phyloP scores from a whole-genome alignment of 2,329 filamentous ascomycete species.

The Paramyrothecium roridum region DNA sequence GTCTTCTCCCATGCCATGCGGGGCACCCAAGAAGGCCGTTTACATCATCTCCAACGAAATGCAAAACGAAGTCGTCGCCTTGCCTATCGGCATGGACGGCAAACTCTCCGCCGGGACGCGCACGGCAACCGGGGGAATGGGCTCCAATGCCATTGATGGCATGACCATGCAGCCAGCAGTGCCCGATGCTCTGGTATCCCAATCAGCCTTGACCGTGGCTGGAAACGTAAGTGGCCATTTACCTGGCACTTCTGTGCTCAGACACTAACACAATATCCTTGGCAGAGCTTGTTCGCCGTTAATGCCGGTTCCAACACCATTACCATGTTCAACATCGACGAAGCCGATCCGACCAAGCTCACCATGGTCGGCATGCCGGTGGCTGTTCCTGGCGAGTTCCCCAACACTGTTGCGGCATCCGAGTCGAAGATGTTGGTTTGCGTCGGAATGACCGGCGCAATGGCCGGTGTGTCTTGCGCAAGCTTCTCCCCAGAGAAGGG shows the following conservation, averaged over 20 bases:
- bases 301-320: conserved; percentile 52
- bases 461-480: conserved; percentile 42
- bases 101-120: conserved; percentile 37
- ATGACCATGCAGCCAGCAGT: conserved; percentile 31
- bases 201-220: conserved; percentile 45
- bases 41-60: conserved; percentile 55
- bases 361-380: conserved; percentile 38
- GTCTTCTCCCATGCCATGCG: background rate
- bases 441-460: conserved; percentile 40
- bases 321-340: conserved; percentile 43
- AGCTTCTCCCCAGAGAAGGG: conserved; percentile 30
- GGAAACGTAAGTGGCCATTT: conserved; percentile 40
- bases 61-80: conserved; percentile 44
- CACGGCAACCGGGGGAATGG: conserved; percentile 44
- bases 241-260: no score
- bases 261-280: background rate
- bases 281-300: conserved; percentile 48
- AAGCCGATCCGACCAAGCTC: conserved; percentile 38
- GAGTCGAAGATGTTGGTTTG: conserved; percentile 38
- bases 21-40: conserved; percentile 36
- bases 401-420: conserved; percentile 48
- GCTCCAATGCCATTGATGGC: conserved; percentile 36
- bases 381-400: conserved; percentile 47
- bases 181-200: conserved; percentile 49
- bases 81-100: conserved; percentile 45